Percentiles rank a stretch among this genome's conserved stretches.
phyloP scores from a whole-genome alignment of 1,284 basidiomycete genomes.

The Gomphus bonarii region DNA sequence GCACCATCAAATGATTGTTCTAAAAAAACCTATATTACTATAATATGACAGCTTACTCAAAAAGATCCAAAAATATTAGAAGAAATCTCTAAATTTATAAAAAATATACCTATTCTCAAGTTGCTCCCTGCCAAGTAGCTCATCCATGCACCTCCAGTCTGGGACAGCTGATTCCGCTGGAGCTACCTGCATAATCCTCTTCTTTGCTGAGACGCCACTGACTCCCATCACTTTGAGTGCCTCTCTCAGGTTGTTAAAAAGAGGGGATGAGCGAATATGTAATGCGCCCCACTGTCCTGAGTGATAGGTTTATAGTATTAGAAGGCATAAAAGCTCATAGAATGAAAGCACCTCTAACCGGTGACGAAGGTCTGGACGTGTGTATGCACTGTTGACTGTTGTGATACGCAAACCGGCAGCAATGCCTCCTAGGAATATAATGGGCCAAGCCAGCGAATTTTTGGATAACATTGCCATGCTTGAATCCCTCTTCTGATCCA shows the following conservation, averaged over 20 bases:
- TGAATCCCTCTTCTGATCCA: constrained; percentile 14
- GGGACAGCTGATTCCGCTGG: constrained; percentile 12
- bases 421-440: constrained; percentile 44
- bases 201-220: constrained; percentile 30
- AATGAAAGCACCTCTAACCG: constrained; percentile 24
- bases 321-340: constrained; percentile 39
- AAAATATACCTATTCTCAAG: too few species aligned
- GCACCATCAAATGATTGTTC: constrained; percentile 43
- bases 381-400: constrained; percentile 36
- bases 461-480: constrained; percentile 43
- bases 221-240: constrained; percentile 36
- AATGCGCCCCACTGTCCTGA: constrained; percentile 39
- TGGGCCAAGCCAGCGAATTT: constrained; percentile 58
- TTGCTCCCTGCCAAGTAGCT: constrained; percentile 34
- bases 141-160: constrained; percentile 21
- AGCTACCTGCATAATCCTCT: constrained; percentile 34
- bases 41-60: too few species aligned
- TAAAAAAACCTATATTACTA: too few species aligned
- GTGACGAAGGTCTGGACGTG: constrained; percentile 16
- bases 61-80: too few species aligned
- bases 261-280: constrained; percentile 45
- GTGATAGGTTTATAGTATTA: not conserved
- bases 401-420: constrained; percentile 45
- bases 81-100: too few species aligned
- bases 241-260: constrained; percentile 32